Conservation (phyloP, 495 filamentous ascomycete genomes). For the Penicillium tannophilum region DNA sequence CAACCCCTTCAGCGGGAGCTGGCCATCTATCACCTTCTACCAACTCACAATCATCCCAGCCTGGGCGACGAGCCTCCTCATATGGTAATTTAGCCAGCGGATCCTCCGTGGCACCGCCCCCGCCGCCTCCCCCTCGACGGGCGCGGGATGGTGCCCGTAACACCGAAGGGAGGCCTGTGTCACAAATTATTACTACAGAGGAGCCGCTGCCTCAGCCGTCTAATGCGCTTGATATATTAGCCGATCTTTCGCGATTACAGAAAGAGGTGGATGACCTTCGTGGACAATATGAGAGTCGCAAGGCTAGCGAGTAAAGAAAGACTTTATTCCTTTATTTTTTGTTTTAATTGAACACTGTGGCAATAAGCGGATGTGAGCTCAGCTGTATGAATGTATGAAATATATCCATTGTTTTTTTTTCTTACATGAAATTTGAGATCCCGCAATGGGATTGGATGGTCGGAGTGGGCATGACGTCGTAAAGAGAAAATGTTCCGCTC, state of each 20-base stretch:
- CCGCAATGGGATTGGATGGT: not conserved
- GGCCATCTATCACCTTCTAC: conserved; percentile 15
- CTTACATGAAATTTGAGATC: not conserved
- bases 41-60: conserved; percentile 12
- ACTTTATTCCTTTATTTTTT: conserved; percentile 3
- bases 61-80: conserved; percentile 26
- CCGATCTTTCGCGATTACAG: conserved; percentile 67
- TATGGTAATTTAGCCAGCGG: conserved; percentile 34
- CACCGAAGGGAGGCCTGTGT: conserved; percentile 29
- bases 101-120: conserved; percentile 43
- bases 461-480: conserved; percentile 18
- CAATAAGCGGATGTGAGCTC: conserved; percentile 9
- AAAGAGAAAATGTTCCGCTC: conserved; percentile 8
- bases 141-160: conserved; percentile 57
- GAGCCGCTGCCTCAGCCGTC: conserved; percentile 31
- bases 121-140: conserved; percentile 64
- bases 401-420: not conserved
- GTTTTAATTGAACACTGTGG: conserved; percentile 3
- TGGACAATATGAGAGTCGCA: conserved; percentile 52
- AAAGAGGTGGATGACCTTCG: conserved; percentile 72
- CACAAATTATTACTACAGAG: conserved; percentile 26
- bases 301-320: conserved; percentile 23
- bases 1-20: conserved; percentile 3
- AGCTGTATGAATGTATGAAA: conserved; percentile 28
- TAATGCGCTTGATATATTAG: conserved; percentile 60